Evolutionary conservation across 2,329 filamentous ascomycete genomes (phyloP).

Genomic region (Ciborinia camelliae): DNA sequence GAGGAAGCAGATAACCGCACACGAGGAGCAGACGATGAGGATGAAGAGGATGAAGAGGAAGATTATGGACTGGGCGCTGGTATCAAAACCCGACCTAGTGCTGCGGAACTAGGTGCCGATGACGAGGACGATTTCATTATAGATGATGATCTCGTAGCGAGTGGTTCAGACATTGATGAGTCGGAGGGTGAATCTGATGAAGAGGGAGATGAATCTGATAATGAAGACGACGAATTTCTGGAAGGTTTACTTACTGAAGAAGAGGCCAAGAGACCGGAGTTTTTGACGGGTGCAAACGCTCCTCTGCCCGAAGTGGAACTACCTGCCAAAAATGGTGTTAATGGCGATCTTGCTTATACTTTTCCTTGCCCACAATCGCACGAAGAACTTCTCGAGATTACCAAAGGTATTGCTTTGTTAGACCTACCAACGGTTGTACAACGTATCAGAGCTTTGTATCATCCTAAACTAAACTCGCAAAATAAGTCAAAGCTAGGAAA

Average conservation of each 20-base stretch:
- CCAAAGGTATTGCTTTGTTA: constrained; percentile 56
- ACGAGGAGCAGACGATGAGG: constrained; percentile 2
- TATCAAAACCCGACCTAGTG: constrained; percentile 47
- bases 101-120: constrained; percentile 67
- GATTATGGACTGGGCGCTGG: constrained; percentile 59
- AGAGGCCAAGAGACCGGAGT: constrained; percentile 53
- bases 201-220: constrained; percentile 41
- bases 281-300: constrained; percentile 46
- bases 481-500: constrained; percentile 79
- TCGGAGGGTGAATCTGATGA: constrained; percentile 49
- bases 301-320: constrained; percentile 44
- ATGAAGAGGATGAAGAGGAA: constrained; percentile 52
- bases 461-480: constrained; percentile 76
- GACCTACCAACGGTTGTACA: constrained; percentile 78
- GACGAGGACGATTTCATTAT: constrained; percentile 94
- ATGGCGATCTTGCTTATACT: constrained; percentile 69
- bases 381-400: constrained; percentile 65
- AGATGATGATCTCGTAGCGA: constrained; percentile 84
- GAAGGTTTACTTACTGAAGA: constrained; percentile 61
- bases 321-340: constrained; percentile 36
- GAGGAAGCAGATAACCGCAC: constrained; percentile 47
- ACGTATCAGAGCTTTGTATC: constrained; percentile 86
- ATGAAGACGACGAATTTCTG: constrained; percentile 68
- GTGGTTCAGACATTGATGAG: constrained; percentile 66
- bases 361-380: constrained; percentile 82